phyloP scores from a whole-genome alignment of 2,329 filamentous ascomycete species.

The Diaporthe amygdali region DNA sequence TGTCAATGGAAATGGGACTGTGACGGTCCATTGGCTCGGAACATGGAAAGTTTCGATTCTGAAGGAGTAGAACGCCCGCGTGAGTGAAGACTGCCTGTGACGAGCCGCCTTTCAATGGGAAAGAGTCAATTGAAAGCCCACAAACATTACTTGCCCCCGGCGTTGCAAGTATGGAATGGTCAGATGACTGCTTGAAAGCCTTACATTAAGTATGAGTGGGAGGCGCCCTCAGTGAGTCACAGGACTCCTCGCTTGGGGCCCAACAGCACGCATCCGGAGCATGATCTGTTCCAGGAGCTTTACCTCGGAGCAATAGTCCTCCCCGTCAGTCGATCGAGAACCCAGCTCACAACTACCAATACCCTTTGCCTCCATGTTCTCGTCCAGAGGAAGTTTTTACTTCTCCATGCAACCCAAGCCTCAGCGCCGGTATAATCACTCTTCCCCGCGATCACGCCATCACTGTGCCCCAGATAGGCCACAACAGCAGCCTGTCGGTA shows the following conservation, averaged over 20 bases:
- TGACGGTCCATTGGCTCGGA: too few relatives aligned
- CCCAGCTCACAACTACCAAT: conserved; percentile 13
- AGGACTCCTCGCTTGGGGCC: neutral
- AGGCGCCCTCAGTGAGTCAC: neutral
- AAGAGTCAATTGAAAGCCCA: neutral
- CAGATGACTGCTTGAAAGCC: neutral
- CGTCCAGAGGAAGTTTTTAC: conserved; percentile 22
- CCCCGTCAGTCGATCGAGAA: conserved; percentile 15
- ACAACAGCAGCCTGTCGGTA: conserved; percentile 19
- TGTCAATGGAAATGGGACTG: neutral
- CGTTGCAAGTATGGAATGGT: neutral
- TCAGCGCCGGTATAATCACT: conserved; percentile 21
- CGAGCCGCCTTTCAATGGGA: neutral
- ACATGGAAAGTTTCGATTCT: too few relatives aligned
- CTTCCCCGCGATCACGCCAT: conserved; percentile 23
- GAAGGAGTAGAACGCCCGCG: neutral
- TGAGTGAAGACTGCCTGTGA: neutral
- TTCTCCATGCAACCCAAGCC: conserved; percentile 23
- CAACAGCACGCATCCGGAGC: neutral
- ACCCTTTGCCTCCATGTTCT: conserved; percentile 20
- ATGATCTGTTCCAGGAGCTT: neutral
- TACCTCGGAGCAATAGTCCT: conserved; percentile 19
- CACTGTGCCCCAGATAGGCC: conserved; percentile 18
- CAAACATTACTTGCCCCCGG: neutral
- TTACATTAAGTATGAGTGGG: neutral